Base-by-base conservation (phyloP, 2,329 filamentous ascomycete species). In the Fusarium domesticum region DNA sequence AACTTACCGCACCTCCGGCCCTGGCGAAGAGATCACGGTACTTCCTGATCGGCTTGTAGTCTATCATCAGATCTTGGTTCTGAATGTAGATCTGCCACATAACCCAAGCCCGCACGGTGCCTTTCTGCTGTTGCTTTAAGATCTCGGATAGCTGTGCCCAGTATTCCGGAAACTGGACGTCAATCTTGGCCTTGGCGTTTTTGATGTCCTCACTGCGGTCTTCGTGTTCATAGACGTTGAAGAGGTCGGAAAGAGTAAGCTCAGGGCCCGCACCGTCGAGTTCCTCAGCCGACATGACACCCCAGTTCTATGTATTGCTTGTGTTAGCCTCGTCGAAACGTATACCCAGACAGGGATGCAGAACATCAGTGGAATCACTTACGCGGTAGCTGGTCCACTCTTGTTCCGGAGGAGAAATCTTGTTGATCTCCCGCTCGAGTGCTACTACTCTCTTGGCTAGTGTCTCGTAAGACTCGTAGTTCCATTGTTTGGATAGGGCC, bases 21-120 rank as follows among this genome's bases (percentile, higher is more conserved):
- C 30, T 37, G n/a, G 30, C 31, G 3, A 43, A 2, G 7, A 51
- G 18, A 11, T 12, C 15, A 3, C 17, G 16, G 7, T 47, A 49
- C 5, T 18, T 10, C 1, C n/a, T 10, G 3, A 25, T 6, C 6
- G 31, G 12, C 3, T 31, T 5, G 11, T 43, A 18, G 1, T 53
- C 23, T 19, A 50, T 36, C 12, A 50, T 15, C 5, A 23, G 6
- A 10, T 48, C 23, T 6, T 44, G 37, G 7, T 47, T 48, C 47
- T 58, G 53, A 14, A 51, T 16, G 18, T 50, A 58, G 5, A 39
- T 25, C 37, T 58, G 49, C 47, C 46, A 53, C 4, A 49, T 14
- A 4, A 51, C 15, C 35, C 43, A 58, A 2, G 44, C 47, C 12
- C 53, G 44, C 5, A 56, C 17, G 4, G 43, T 42, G 12, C 37